A percentile compares a stretch with the other conserved stretches of the same genome.
phyloP scores from a whole-genome alignment of 2,329 filamentous ascomycete genomes.

The Chalaropsis thielavioides region DNA sequence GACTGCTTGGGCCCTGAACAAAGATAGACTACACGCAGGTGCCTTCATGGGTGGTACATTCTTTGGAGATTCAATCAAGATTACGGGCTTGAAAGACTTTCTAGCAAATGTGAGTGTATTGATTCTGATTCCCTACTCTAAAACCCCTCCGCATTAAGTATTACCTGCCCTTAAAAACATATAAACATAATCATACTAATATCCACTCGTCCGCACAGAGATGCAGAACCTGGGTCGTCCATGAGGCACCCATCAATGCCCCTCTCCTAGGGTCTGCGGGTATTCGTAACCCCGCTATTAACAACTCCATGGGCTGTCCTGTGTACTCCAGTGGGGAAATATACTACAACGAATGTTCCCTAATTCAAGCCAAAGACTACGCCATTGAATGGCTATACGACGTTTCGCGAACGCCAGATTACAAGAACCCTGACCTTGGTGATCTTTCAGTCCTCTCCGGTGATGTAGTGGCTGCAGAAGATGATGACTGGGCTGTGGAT shows the following conservation, averaged over 20 bases:
- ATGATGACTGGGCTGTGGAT: constrained; percentile 3
- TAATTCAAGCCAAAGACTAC: constrained; percentile 38
- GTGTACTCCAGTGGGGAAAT: constrained; percentile 53
- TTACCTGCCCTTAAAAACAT: not conserved
- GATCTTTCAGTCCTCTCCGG: not conserved
- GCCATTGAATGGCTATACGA: constrained; percentile 49
- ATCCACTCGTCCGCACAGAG: constrained; percentile 29
- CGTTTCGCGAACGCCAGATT: constrained; percentile 31
- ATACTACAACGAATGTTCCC: constrained; percentile 44
- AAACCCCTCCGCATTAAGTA: not conserved
- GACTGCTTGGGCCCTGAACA: constrained; percentile 35
- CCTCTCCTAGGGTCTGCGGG: constrained; percentile 39
- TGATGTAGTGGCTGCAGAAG: not conserved
- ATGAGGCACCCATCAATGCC: constrained; percentile 34
- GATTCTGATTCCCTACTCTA: not conserved
- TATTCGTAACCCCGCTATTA: constrained; percentile 28
- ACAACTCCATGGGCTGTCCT: constrained; percentile 44
- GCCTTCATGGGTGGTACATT: constrained; percentile 36
- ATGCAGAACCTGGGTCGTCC: constrained; percentile 46
- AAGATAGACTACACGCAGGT: constrained; percentile 32
- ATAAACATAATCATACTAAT: constrained; percentile 20
- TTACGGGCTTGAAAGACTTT: constrained; percentile 34
- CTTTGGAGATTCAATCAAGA: constrained; percentile 28
- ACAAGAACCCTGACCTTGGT: constrained; percentile 28
- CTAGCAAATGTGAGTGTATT: constrained; percentile 33